phyloP scores from a whole-genome alignment of 2,329 filamentous ascomycete genomes.

The Alternaria longipes region DNA sequence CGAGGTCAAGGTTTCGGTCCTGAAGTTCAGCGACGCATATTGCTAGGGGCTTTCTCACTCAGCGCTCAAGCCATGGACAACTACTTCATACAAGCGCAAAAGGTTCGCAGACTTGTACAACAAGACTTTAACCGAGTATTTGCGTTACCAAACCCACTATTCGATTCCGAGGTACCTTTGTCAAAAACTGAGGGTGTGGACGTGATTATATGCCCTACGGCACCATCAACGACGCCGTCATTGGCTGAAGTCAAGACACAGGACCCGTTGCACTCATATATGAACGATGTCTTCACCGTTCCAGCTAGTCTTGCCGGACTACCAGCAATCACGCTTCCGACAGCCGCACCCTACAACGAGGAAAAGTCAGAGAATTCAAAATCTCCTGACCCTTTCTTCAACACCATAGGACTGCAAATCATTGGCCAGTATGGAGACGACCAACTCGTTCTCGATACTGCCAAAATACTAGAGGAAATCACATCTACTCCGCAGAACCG shows the following conservation, averaged over 20 bases:
- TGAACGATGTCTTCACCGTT: constrained; percentile 95
- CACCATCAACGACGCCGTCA: constrained; percentile 76
- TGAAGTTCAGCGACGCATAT: constrained; percentile 85
- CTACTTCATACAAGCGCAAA: constrained; percentile 95
- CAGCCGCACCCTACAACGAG: constrained; percentile 53
- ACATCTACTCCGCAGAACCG: constrained; percentile 10
- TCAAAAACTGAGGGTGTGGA: constrained; percentile 73
- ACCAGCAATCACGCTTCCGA: constrained; percentile 85
- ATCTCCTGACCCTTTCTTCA: constrained; percentile 23
- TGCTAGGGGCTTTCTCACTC: constrained; percentile 89
- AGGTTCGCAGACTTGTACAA: constrained; percentile 82
- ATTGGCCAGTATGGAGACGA: constrained; percentile 87
- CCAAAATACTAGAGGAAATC: constrained; percentile 48
- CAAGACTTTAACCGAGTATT: constrained; percentile 87
- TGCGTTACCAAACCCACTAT: constrained; percentile 72
- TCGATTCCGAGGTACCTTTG: constrained; percentile 39
- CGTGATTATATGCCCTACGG: constrained; percentile 86
- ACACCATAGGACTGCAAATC: constrained; percentile 72
- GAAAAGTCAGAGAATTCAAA: constrained; percentile 36
- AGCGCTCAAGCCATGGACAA: constrained; percentile 93
- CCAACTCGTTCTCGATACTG: constrained; percentile 67
- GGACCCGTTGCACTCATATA: constrained; percentile 76
- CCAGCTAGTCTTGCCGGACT: constrained; percentile 92
- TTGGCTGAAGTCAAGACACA: constrained; percentile 66
- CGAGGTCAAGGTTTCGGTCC: constrained; percentile 79